These are phyloP conservation scores for Mesembryanthemum crystallinum DNA, from an alignment of 148 eudicot genomes.

Conservation along the genomic window DNA sequence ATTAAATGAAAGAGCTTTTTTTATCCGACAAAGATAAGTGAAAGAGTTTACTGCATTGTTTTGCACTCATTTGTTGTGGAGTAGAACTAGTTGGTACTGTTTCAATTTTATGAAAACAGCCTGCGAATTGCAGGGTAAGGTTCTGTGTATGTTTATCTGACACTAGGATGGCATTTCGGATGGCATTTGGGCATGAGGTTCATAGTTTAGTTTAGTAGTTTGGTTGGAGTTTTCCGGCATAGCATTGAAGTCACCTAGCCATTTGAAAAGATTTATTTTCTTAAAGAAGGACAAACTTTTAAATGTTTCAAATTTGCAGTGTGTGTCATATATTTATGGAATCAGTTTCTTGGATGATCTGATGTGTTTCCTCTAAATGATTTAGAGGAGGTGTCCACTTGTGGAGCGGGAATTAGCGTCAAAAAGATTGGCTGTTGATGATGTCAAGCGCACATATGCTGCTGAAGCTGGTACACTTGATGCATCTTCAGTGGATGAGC, in stretches of 20 bases:
- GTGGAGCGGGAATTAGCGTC: slow-evolving; percentile 37
- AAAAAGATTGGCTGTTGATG: slow-evolving; percentile 57
- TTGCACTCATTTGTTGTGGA: neutral
- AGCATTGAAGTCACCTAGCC: neutral
- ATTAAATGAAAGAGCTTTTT: too few relatives aligned
- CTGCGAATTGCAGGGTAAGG: neutral
- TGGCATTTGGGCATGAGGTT: neutral
- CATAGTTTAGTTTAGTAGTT: neutral
- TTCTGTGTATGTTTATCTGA: neutral
- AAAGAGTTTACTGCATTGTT: neutral
- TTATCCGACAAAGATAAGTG: too few relatives aligned
- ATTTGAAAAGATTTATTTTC: neutral
- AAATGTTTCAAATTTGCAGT: neutral
- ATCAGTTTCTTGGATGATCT: slow-evolving; percentile 14
- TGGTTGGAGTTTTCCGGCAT: neutral
- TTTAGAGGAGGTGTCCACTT: slow-evolving; percentile 54
- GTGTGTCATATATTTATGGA: slow-evolving; percentile 1
- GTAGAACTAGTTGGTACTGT: neutral
- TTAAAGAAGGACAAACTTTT: neutral
- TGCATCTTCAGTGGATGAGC: slow-evolving; percentile 70
- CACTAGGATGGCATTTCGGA: neutral
- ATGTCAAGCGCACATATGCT: slow-evolving; percentile 48
- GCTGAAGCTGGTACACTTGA: slow-evolving; percentile 50
- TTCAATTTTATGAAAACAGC: neutral
- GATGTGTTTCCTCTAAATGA: slow-evolving; percentile 4